phyloP scores from a whole-genome alignment of 2,329 filamentous ascomycete species.

The Cercospora zeae-maydis region DNA sequence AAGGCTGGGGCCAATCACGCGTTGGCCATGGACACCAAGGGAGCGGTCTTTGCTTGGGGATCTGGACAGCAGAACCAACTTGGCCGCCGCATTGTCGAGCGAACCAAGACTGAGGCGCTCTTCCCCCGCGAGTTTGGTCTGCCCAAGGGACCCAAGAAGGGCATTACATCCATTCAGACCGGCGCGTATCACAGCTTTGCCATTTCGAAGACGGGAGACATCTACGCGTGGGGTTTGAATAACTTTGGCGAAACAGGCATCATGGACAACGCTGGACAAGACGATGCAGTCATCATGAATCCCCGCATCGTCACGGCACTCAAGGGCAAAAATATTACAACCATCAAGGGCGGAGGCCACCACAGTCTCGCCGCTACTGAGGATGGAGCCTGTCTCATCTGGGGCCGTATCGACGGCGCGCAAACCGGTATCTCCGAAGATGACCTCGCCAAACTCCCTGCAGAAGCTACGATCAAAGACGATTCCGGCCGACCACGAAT shows the following conservation, averaged over 20 bases:
- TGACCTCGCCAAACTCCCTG: conserved; percentile 49
- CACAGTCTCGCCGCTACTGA: conserved; percentile 59
- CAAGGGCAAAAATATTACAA: conserved; percentile 58
- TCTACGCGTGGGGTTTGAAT: conserved; percentile 83
- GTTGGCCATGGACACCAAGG: conserved; percentile 62
- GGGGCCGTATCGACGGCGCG: conserved; percentile 58
- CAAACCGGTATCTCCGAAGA: conserved; percentile 52
- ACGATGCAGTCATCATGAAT: conserved; percentile 68
- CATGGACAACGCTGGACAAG: conserved; percentile 59
- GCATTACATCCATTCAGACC: conserved; percentile 60
- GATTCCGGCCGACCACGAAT: conserved; percentile 65
- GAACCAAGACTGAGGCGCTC: conserved; percentile 53
- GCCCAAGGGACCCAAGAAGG: conserved; percentile 45
- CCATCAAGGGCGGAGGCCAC: conserved; percentile 70
- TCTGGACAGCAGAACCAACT: conserved; percentile 69
- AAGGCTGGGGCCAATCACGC: conserved; percentile 68
- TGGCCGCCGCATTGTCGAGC: conserved; percentile 61
- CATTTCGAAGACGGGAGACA: conserved; percentile 62
- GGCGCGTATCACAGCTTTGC: conserved; percentile 82
- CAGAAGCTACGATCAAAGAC: conserved; percentile 59
- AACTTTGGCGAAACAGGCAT: conserved; percentile 79
- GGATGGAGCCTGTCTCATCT: conserved; percentile 55
- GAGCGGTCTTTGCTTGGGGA: conserved; percentile 67
- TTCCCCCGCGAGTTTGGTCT: conserved; percentile 57
- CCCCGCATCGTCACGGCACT: conserved; percentile 66